These are phyloP conservation scores for Acacia concinna DNA, from an alignment of 331 rosid genomes.

Conservation along the genomic window DNA sequence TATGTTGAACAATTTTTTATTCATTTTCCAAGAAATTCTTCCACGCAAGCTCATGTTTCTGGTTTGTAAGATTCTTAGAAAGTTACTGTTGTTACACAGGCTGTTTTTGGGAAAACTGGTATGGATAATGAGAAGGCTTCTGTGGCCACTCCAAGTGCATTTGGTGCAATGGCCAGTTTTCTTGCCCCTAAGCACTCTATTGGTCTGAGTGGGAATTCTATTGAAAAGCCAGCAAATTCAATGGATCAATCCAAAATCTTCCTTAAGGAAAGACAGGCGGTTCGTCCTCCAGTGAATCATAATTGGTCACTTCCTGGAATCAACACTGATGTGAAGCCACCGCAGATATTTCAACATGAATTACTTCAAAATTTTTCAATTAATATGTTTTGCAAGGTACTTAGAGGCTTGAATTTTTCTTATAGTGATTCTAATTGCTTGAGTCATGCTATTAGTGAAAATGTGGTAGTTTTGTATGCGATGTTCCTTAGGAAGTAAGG, in stretches of 20 bases:
- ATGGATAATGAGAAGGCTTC: conserved; percentile 68
- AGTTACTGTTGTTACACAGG: conserved; percentile 47
- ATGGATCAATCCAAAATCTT: conserved; percentile 66
- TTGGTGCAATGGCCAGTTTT: conserved; percentile 98
- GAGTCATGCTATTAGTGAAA: neutral
- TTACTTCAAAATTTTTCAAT: conserved; percentile 91
- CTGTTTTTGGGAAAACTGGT: conserved; percentile 84
- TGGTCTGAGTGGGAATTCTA: conserved; percentile 76
- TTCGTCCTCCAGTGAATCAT: conserved; percentile 95
- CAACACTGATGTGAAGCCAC: conserved; percentile 56
- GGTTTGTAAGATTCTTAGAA: conserved; percentile 26
- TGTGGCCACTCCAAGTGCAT: conserved; percentile 72
- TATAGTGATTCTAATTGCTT: neutral
- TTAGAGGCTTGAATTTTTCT: conserved; percentile 1
- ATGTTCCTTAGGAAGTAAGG: conserved; percentile 6
- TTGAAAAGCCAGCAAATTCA: conserved; percentile 66
- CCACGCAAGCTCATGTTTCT: conserved; percentile 10
- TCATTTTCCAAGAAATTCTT: conserved; percentile 26
- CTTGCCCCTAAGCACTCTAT: conserved; percentile 94
- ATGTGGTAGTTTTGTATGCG: conserved; percentile 10
- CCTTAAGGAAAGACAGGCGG: conserved; percentile 75
- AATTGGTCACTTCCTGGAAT: conserved; percentile 91
- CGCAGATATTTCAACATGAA: conserved; percentile 96
- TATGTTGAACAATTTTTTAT: conserved; percentile 37
- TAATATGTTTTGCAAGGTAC: conserved; percentile 96